Percentiles rank a stretch among this genome's conserved stretches.
phyloP scores from a whole-genome alignment of 768 basidiomycete species.

The Cubamyces sp. region DNA sequence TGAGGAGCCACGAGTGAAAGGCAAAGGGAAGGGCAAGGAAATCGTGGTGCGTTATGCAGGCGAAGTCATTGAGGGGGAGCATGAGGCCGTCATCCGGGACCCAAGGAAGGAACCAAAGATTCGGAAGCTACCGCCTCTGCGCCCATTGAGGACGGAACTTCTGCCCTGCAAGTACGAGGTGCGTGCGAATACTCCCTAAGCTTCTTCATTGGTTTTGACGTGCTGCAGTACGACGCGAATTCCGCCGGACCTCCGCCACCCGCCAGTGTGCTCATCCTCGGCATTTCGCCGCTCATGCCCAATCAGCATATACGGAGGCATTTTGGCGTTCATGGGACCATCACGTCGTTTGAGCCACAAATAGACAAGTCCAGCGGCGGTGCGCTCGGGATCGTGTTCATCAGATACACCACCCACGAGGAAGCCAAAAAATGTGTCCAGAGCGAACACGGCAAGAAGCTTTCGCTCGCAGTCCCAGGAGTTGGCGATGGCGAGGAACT shows the following conservation, averaged over 20 bases:
- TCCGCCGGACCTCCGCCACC: constrained; percentile 77
- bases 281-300: constrained; percentile 73
- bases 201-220: neutral
- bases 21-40: constrained; percentile 70
- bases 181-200: constrained; percentile 28
- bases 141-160: constrained; percentile 45
- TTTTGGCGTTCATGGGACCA: constrained; percentile 63
- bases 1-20: constrained; percentile 51
- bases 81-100: constrained; percentile 49
- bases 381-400: constrained; percentile 78
- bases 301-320: constrained; percentile 65
- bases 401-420: constrained; percentile 66
- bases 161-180: constrained; percentile 61
- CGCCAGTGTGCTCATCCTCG: constrained; percentile 70
- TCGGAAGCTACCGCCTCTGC: constrained; percentile 31
- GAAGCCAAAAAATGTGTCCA: constrained; percentile 71
- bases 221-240: constrained; percentile 69
- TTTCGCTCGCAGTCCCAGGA: constrained; percentile 43
- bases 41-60: constrained; percentile 57
- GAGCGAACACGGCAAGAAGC: constrained; percentile 65
- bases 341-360: constrained; percentile 74
- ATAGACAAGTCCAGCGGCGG: constrained; percentile 81
- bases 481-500: constrained; percentile 62
- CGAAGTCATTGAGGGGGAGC: constrained; percentile 51
- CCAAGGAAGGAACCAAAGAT: constrained; percentile 54